phyloP scores from a whole-genome alignment of 352 stramenopile species.

The Pythium scleroteichum region DNA sequence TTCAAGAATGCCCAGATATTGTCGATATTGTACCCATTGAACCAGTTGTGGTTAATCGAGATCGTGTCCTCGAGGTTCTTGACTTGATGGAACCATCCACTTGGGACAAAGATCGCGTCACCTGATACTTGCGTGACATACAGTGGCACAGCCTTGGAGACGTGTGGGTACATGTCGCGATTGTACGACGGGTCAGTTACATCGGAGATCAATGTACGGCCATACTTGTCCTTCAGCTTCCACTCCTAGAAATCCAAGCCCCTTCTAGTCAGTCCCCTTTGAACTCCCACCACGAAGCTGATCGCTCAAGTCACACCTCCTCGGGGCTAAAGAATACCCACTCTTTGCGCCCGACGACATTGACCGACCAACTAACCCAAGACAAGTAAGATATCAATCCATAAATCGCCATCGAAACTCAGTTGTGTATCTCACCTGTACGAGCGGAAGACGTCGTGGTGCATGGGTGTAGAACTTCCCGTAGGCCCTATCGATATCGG shows the following conservation, averaged over 20 bases:
- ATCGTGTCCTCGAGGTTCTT: slow-evolving; percentile 92
- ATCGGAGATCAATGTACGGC: slow-evolving; percentile 55
- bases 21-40: slow-evolving; percentile 85
- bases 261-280: not conserved
- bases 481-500: slow-evolving; percentile 52
- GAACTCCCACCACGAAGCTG: no score
- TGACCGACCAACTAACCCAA: slow-evolving; percentile 91
- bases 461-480: slow-evolving; percentile 89
- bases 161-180: slow-evolving; percentile 50
- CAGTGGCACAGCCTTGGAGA: slow-evolving; percentile 44
- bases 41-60: slow-evolving; percentile 98
- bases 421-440: slow-evolving; percentile 75
- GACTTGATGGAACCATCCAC: slow-evolving; percentile 95
- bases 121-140: slow-evolving; percentile 62
- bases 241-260: slow-evolving; percentile 37
- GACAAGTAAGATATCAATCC: no score
- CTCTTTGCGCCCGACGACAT: slow-evolving; percentile 93
- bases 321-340: slow-evolving; percentile 91
- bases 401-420: no score
- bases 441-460: slow-evolving; percentile 96
- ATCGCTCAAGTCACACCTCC: slow-evolving; percentile 45
- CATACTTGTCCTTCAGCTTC: slow-evolving; percentile 79
- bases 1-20: slow-evolving; percentile 77
- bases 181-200: slow-evolving; percentile 49
- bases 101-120: slow-evolving; percentile 96